phyloP scores from a whole-genome alignment of 2,329 filamentous ascomycete genomes.

The Ophiocordyceps polyrhachis-furcata region DNA sequence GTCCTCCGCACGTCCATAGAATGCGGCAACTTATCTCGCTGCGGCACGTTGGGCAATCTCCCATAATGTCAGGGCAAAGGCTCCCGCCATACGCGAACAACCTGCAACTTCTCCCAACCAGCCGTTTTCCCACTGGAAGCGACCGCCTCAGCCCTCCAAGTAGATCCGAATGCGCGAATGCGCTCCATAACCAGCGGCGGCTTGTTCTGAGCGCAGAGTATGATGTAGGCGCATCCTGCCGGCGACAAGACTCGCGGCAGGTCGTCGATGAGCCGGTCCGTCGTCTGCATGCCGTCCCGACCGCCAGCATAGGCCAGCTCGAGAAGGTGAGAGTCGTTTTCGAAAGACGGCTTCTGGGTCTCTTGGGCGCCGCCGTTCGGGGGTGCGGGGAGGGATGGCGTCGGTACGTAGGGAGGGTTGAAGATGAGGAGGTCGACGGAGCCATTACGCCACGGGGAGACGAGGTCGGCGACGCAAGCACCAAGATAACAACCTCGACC shows the following conservation, averaged over 20 bases:
- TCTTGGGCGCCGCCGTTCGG: conserved; percentile 14
- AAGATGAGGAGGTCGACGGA: conserved; percentile 73
- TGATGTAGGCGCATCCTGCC: conserved; percentile 68
- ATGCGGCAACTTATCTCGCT: too few relatives aligned
- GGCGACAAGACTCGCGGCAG: conserved; percentile 44
- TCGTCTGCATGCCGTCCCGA: conserved; percentile 82
- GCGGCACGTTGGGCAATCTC: background rate
- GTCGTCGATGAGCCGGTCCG: conserved; percentile 53
- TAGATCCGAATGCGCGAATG: conserved; percentile 30
- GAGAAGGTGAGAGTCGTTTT: conserved; percentile 67
- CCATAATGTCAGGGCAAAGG: background rate
- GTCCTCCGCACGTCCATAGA: background rate
- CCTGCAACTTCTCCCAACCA: conserved; percentile 86
- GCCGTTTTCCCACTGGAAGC: conserved; percentile 70
- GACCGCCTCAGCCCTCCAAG: conserved; percentile 62
- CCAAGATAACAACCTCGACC: conserved; percentile 30
- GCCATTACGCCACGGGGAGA: conserved; percentile 35
- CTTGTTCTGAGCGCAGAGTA: conserved; percentile 81
- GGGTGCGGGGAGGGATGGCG: conserved; percentile 47
- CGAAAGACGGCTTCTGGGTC: conserved; percentile 34
- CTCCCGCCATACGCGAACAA: conserved; percentile 67
- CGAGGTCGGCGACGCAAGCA: conserved; percentile 52
- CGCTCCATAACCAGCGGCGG: conserved; percentile 53
- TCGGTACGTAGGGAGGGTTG: conserved; percentile 95
- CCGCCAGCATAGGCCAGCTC: conserved; percentile 82